Percentiles rank a stretch among this genome's conserved stretches.
Evolutionary conservation across 2,329 filamentous ascomycete species (phyloP).

Genomic region (Mycosphaerella arachidis): DNA sequence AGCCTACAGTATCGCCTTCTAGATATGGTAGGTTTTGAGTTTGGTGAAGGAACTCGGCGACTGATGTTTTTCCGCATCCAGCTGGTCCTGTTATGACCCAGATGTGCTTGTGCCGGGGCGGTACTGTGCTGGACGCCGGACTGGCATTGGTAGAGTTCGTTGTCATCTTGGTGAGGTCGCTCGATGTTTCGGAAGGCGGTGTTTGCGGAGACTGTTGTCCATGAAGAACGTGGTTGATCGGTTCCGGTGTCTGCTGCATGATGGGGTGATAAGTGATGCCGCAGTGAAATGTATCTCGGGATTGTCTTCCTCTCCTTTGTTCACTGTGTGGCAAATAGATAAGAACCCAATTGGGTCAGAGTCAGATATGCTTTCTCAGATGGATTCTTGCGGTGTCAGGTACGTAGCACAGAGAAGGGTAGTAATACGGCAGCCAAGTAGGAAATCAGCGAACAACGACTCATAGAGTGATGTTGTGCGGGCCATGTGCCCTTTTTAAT

Average conservation of each 20-base stretch:
- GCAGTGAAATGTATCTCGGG: background rate
- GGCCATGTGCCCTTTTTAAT: background rate
- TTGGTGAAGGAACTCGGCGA: constrained; percentile 43
- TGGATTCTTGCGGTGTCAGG: background rate
- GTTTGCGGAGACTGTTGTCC: constrained; percentile 18
- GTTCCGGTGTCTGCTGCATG: background rate
- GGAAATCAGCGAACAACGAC: background rate
- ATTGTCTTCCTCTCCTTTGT: background rate
- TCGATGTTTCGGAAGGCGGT: constrained; percentile 19
- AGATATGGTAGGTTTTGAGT: constrained; percentile 45
- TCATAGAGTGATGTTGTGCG: background rate
- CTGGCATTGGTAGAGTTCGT: constrained; percentile 3
- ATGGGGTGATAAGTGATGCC: constrained; percentile 1
- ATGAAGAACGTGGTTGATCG: background rate
- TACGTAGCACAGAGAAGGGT: background rate
- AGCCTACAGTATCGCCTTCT: constrained; percentile 49
- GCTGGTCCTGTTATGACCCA: constrained; percentile 51
- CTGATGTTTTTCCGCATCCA: constrained; percentile 52
- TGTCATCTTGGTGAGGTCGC: constrained; percentile 16
- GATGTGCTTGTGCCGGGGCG: constrained; percentile 43
- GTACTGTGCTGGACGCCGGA: constrained; percentile 9
- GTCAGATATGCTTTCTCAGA: background rate
- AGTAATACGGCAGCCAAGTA: background rate
- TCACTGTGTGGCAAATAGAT: background rate
- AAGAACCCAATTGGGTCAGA: background rate